Evolutionary conservation across 352 stramenopile genomes (phyloP), one percentile per base, ranked within the genome.

Genomic region (Pythium coloratum): DNA sequence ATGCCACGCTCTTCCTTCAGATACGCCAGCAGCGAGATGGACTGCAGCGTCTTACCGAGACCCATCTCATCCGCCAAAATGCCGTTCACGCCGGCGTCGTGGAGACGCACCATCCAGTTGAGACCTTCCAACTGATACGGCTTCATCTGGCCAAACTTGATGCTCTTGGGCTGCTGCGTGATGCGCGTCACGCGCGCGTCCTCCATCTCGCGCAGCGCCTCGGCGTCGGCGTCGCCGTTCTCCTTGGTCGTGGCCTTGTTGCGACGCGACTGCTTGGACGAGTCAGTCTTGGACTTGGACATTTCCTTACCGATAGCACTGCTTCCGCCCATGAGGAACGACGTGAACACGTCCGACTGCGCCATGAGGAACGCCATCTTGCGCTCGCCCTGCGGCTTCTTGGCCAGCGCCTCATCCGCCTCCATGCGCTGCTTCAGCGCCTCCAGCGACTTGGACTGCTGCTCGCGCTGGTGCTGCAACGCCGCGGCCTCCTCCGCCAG

Each of bases 1-100:
- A 99, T 97, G 34, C 81, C 86, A 30, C 90, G 76, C 36, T 90
- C 97, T 62, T 98, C 97, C n/a, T 94, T 87, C 42, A 99, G 82
- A 72, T 99, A 98, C 38, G 96, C 97, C 32, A 99, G 85, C 46
- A 99, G 76, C 20, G 92, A 98, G 69, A 99, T 99, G 38, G 88
- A 98, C 82, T 99, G 97, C 26, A 99, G 82, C 6, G 98, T 99
- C 72, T 97, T 97, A 20, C 91, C 91, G 18, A 99, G 80, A 20
- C 96, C 88, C 88, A 95, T 95, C 62, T 95, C 88, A 54, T 95
- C 88, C 1, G 88, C 88, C 44, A 96, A 61, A 54, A 96, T 95
- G 33, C 85, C 86, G 65, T 95, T 96, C 16, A 94, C 86, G 0
- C 86, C 88, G 16, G 82, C 90, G 70, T 95, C 86, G 66, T 99